phyloP scores from a whole-genome alignment of 2,329 filamentous ascomycete genomes.

The Calonectria ilicicola region DNA sequence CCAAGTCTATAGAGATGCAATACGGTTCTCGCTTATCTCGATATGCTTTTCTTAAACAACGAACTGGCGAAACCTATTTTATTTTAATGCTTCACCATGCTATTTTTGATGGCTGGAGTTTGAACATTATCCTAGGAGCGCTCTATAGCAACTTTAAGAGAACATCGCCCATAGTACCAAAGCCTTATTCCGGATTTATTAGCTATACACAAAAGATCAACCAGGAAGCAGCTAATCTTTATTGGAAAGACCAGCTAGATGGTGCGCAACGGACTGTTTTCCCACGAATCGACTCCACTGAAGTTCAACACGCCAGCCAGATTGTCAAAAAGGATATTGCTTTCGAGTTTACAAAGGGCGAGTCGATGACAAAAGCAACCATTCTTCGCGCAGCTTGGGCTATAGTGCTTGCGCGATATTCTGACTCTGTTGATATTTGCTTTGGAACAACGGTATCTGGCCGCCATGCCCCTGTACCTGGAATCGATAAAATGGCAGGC shows the following conservation, averaged over 20 bases:
- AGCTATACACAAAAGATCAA: not conserved
- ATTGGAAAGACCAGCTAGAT: not conserved
- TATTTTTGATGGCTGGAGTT: constrained; percentile 14
- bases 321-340: constrained; percentile 60
- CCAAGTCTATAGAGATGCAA: not conserved
- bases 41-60: not conserved
- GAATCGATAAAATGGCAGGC: constrained; percentile 34
- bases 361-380: constrained; percentile 20
- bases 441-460: constrained; percentile 59
- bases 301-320: constrained; percentile 40
- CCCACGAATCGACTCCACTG: not conserved
- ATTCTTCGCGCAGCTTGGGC: constrained; percentile 58
- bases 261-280: constrained; percentile 3
- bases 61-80: not conserved
- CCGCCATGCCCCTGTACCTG: constrained; percentile 40
- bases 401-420: constrained; percentile 62
- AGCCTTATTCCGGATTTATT: not conserved
- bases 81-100: not conserved
- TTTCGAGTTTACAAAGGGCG: constrained; percentile 32
- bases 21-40: constrained; percentile 1
- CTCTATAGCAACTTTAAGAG: not conserved
- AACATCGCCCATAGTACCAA: not conserved
- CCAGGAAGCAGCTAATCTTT: not conserved
- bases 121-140: not conserved
- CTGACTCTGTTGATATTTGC: constrained; percentile 52